Evolutionary conservation across 169 alveolate species (phyloP).

Genomic region (Cryptosporidium felis): DNA sequence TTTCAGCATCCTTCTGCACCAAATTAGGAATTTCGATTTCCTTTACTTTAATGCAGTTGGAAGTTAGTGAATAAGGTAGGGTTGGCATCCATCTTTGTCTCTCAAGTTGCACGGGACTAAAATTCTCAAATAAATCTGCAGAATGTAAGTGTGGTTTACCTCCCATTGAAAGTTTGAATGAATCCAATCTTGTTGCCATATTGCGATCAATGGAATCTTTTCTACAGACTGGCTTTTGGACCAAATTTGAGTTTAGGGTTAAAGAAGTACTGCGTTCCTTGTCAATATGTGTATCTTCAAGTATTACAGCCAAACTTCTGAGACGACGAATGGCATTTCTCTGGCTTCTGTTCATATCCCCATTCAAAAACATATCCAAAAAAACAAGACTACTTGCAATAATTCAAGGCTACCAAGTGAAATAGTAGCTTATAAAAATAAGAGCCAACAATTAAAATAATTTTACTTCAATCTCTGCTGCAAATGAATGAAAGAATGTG

Average conservation of each 20-base stretch:
- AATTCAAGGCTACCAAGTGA: too few relatives aligned
- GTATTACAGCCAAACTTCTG: conserved; percentile 68
- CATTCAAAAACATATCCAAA: conserved; percentile 24
- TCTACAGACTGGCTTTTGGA: conserved; percentile 31
- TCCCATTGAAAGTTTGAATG: conserved; percentile 60
- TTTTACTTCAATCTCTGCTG: not conserved
- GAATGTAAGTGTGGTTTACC: conserved; percentile 78
- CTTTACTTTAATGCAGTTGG: conserved; percentile 70
- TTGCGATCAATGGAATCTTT: conserved; percentile 33
- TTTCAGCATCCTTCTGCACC: conserved; percentile 75
- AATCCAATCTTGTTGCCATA: conserved; percentile 47
- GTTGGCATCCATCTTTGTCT: conserved; percentile 75
- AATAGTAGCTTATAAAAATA: too few relatives aligned
- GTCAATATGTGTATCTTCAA: conserved; percentile 67
- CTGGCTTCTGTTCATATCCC: conserved; percentile 33
- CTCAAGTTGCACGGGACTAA: conserved; percentile 78
- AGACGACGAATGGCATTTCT: conserved; percentile 63
- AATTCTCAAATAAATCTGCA: conserved; percentile 77
- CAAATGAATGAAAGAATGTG: not conserved
- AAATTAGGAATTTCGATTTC: conserved; percentile 76
- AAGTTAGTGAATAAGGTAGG: conserved; percentile 73
- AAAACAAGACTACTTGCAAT: too few relatives aligned
- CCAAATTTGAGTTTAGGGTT: not conserved
- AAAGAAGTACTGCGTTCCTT: conserved; percentile 23
- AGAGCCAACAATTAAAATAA: not conserved